phyloP scores from a whole-genome alignment of 2,329 filamentous ascomycete genomes.

The Neonectria magnoliae region DNA sequence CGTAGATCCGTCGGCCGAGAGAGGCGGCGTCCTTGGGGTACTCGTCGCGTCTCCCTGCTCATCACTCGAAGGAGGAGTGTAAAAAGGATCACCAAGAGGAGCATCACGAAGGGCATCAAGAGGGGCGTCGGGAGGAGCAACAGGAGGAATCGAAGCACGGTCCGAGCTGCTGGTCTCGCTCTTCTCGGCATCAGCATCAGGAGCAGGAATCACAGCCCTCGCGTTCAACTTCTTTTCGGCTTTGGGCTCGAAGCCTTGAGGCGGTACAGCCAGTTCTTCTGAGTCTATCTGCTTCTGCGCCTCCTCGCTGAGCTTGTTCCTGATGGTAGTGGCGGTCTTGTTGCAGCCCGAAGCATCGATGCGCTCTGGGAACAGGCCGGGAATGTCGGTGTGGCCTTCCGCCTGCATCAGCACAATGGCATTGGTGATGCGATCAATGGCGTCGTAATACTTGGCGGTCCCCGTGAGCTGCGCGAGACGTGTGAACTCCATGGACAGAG shows the following conservation, averaged over 20 bases:
- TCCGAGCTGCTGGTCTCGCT: slow-evolving; percentile 8
- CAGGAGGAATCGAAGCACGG: background rate
- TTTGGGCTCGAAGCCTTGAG: slow-evolving; percentile 40
- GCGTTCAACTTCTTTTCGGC: slow-evolving; percentile 2
- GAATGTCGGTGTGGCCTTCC: slow-evolving; percentile 68
- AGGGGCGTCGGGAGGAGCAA: background rate
- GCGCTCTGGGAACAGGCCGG: slow-evolving; percentile 82
- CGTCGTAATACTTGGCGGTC: slow-evolving; percentile 87
- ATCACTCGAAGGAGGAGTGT: slow-evolving; percentile 3
- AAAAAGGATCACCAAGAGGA: background rate
- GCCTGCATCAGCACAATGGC: slow-evolving; percentile 80
- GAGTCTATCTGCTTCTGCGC: slow-evolving; percentile 51
- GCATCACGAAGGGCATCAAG: background rate
- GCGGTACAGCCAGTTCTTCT: slow-evolving; percentile 40
- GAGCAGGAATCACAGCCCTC: background rate
- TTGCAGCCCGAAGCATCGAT: slow-evolving; percentile 86
- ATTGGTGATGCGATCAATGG: slow-evolving; percentile 85
- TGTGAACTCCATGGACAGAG: slow-evolving; percentile 88
- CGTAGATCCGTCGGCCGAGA: slow-evolving; percentile 48
- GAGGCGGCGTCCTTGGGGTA: slow-evolving; percentile 38
- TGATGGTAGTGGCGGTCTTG: slow-evolving; percentile 54
- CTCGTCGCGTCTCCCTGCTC: background rate
- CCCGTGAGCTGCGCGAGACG: slow-evolving; percentile 86
- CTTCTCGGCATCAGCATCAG: background rate
- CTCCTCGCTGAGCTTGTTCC: slow-evolving; percentile 45